A percentile compares a stretch with the other conserved stretches of the same genome.
These are phyloP conservation scores for Camelina laxa DNA, from an alignment of 345 rosid species.

Conservation along the genomic window DNA sequence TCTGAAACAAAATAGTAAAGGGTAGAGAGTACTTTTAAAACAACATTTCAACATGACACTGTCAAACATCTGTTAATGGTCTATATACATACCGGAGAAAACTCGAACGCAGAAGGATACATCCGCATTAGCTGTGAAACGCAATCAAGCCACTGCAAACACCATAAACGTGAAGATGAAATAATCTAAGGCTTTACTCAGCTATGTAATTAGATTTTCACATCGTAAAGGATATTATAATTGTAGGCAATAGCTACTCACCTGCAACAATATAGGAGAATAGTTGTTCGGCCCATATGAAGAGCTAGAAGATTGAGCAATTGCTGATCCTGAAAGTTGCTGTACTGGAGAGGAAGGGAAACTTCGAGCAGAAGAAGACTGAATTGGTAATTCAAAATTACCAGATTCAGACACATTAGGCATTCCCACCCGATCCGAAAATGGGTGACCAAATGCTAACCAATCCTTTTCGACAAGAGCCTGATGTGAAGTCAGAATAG, in stretches of 20 bases:
- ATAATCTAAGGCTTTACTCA: slow-evolving; percentile 4
- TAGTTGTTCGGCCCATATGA: slow-evolving; percentile 81
- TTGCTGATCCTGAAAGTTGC: slow-evolving; percentile 65
- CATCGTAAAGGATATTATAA: slow-evolving; percentile 5
- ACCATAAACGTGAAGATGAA: slow-evolving; percentile 21
- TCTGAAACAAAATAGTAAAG: slow-evolving; percentile 50
- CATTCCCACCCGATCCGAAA: slow-evolving; percentile 94
- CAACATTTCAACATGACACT: slow-evolving; percentile 7
- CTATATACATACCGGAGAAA: slow-evolving; percentile 76
- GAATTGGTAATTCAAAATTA: slow-evolving; percentile 67
- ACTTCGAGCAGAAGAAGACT: slow-evolving; percentile 73
- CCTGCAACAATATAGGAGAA: slow-evolving; percentile 99
- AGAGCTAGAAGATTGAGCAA: slow-evolving; percentile 70
- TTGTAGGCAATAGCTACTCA: slow-evolving; percentile 36
- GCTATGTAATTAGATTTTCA: slow-evolving; percentile 4
- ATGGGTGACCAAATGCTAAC: slow-evolving; percentile 99
- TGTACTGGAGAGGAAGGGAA: slow-evolving; percentile 70
- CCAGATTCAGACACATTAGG: slow-evolving; percentile 71
- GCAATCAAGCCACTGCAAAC: slow-evolving; percentile 98
- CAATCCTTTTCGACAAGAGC: slow-evolving; percentile 98
- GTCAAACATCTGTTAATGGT: slow-evolving; percentile 24
- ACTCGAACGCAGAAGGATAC: slow-evolving; percentile 97
- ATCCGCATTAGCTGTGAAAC: slow-evolving; percentile 87
- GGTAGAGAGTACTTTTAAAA: slow-evolving; percentile 8
- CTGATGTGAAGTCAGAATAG: slow-evolving; percentile 49